A percentile compares a stretch with the other conserved stretches of the same genome.
These are phyloP conservation scores for Quercus aquifolioides DNA, from an alignment of 306 rosid species.

Conservation along the genomic window DNA sequence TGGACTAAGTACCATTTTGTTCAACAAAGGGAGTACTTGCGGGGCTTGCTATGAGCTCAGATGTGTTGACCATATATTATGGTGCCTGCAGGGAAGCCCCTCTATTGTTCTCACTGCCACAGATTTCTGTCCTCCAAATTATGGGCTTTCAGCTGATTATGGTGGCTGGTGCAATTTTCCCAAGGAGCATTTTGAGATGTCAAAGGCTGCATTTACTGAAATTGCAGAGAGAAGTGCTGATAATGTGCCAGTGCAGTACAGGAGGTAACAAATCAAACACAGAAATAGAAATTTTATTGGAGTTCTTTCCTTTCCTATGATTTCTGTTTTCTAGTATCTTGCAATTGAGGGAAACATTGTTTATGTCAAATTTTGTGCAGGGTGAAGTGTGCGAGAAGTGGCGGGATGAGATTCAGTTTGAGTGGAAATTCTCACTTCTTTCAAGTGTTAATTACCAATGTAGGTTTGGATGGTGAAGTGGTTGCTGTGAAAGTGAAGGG, in stretches of 20 bases:
- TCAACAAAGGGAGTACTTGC: constrained; percentile 79
- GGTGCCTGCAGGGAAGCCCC: constrained; percentile 94
- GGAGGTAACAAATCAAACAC: constrained; percentile 51
- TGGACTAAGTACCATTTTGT: constrained; percentile 83
- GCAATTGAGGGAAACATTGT: constrained; percentile 7
- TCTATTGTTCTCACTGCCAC: constrained; percentile 80
- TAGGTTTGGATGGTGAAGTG: constrained; percentile 86
- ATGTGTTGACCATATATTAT: constrained; percentile 90
- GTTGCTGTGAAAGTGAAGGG: constrained; percentile 94
- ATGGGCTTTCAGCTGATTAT: constrained; percentile 79
- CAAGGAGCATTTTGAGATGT: constrained; percentile 88
- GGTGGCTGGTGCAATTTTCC: constrained; percentile 99
- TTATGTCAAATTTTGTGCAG: constrained; percentile 39
- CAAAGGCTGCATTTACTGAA: constrained; percentile 73
- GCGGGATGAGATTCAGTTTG: constrained; percentile 73
- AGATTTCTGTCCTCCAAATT: constrained; percentile 95
- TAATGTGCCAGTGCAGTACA: constrained; percentile 85
- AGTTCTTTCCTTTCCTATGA: too few species aligned
- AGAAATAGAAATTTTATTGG: background rate
- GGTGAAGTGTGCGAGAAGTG: constrained; percentile 77
- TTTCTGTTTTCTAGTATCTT: constrained; percentile 1
- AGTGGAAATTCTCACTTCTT: constrained; percentile 69
- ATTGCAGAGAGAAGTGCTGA: constrained; percentile 81
- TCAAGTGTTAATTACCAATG: constrained; percentile 80
- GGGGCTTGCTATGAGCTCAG: constrained; percentile 95